Base-by-base conservation (phyloP, 2,329 filamentous ascomycete genomes). In the Claviceps sp. region DNA sequence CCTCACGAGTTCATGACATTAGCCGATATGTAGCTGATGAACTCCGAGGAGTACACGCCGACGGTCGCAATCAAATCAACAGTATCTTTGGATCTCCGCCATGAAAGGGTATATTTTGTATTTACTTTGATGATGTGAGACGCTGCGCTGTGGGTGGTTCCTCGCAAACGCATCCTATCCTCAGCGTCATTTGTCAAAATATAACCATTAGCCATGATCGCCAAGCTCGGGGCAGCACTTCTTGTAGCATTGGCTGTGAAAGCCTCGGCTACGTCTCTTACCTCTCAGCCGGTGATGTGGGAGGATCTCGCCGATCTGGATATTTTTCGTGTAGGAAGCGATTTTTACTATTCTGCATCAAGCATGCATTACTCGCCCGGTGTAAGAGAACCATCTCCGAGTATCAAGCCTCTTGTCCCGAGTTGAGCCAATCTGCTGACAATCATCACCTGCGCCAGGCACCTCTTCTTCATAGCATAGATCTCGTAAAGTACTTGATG, bases 281-380 rank as follows among this genome's bases (percentile, higher is more conserved):
- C 34, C 36, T 23, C 14, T 5, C 45, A 47, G 34, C 20, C 45
- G 3, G 45, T 47, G 20, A 6, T 47, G 17, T 47, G 45, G 34
- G 34, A 47, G 45, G 45, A 47, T 47, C 34, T 47, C 13, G 34
- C 45, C 16, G 45, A 47, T n/a, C 34, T 47, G 14, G 45, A 47
- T 6, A 34, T 47, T 8, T 47, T 47, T 14, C 45, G 45, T 13
- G 45, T 47, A 14, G 45, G 45, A 5, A 38, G 23, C 36, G 45
- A 47, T 2, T 47, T 38, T 26, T 47, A 47, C 34, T 47, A 47
- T n/a, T 47, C 45, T 22, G 34, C 45, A 4, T 47, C 45, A 5
- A 47, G 34, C n/a, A 47, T 47, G 45, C 45, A 47, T 47, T 47
- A 23, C n/a, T 47, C 45, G 0, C 45, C 45, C n/a, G 45, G 45